Evolutionary conservation across 2,329 filamentous ascomycete species (phyloP), one percentile per base, ranked within the genome.

Genomic region (Calonectria ilicicola): DNA sequence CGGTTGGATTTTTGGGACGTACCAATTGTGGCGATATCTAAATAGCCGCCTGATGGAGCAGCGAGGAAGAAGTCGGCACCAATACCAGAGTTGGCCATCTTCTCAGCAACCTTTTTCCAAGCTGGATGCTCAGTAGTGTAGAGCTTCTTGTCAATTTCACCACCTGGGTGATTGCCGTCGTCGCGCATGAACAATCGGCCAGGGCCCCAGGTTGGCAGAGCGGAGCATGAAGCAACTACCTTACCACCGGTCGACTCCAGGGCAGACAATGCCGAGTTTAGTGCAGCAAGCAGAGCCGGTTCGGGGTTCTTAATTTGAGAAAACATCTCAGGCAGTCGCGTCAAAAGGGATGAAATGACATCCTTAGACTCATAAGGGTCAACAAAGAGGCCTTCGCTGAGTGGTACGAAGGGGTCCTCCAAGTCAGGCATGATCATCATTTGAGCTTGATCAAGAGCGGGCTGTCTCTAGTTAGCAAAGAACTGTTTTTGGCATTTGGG

Each of bases 381-480:
- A 19, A 98, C 96, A 82, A 98, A 98, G 12, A 99, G 88, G 19
- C 96, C 96, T 70, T 98, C 94, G 75, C 94, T 95, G 21, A 99
- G 88, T 3, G 97, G 96, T 19, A 98, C 92, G 82, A 99, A 99
- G 0, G 97, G 97, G 77, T 99, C 97, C 80, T 98, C 96, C 62
- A 99, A 90, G 81, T 99, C 97, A 4, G 97, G 94, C 95, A 99
- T 98, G 64, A 99, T 96, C 88, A 99, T 91, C 95, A 99, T 98
- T 82, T 99, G 97, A 12, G 97, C 95, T 84, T 95, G 92, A 68
- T 97, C 93, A 49, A 98, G 87, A 47, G 89, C 89, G 44, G 95
- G 85, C 92, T 95, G 72, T 63, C 8, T 21, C 12, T n/a, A 21
- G 62, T 82, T 70, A 76, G 78, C 53, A 73, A 72, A 27, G 38